Evolutionary conservation across 257 asterid species (phyloP).

Genomic region (Scutellaria minor): DNA sequence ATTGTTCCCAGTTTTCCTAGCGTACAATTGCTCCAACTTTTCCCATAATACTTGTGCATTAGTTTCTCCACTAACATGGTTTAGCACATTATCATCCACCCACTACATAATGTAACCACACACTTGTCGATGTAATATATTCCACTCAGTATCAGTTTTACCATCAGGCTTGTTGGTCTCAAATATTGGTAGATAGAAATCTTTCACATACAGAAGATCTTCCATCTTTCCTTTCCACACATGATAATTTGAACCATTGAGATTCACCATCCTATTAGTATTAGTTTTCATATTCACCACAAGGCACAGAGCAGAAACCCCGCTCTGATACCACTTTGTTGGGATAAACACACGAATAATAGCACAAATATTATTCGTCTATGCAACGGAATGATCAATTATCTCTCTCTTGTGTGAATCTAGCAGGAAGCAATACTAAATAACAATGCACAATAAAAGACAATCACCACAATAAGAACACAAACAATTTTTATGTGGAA

Average conservation of each 20-base stretch:
- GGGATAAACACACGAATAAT: background rate
- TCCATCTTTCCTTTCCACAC: constrained; percentile 31
- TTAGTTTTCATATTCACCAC: constrained; percentile 23
- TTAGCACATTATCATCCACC: constrained; percentile 25
- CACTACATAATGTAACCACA: constrained; percentile 12
- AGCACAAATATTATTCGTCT: background rate
- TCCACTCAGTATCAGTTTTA: constrained; percentile 20
- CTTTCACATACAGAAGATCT: constrained; percentile 32
- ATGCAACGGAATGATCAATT: too few relatives aligned
- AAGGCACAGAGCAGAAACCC: background rate
- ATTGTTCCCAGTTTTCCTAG: constrained; percentile 21
- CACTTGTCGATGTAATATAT: constrained; percentile 1
- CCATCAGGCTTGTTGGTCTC: background rate
- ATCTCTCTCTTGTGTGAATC: too few relatives aligned
- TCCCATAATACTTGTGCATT: constrained; percentile 20
- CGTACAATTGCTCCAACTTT: constrained; percentile 23
- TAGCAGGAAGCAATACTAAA: too few relatives aligned
- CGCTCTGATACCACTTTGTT: constrained; percentile 7
- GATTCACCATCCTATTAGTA: constrained; percentile 23
- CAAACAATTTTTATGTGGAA: background rate
- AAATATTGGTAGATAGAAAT: constrained; percentile 18
- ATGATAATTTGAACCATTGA: constrained; percentile 32
- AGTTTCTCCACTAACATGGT: constrained; percentile 11
- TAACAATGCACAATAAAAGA: background rate
- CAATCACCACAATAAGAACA: background rate